phyloP scores from a whole-genome alignment of 306 rosid species.

The Quercus alba region DNA sequence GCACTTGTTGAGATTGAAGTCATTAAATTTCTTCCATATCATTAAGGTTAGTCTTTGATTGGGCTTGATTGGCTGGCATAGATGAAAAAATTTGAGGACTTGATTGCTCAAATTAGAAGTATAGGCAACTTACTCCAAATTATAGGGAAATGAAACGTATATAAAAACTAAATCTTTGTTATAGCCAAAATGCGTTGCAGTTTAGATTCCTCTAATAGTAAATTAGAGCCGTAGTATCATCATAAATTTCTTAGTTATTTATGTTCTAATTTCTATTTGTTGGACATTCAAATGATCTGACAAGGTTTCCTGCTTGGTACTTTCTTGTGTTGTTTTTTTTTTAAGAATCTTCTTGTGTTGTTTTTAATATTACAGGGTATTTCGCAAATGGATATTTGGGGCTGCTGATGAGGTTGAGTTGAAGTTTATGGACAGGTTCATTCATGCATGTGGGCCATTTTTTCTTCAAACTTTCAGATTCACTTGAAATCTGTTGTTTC shows the following conservation, averaged over 20 bases:
- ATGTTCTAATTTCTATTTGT: background rate
- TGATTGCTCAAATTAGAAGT: background rate
- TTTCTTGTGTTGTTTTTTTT: background rate
- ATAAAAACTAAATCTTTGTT: background rate
- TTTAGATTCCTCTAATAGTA: background rate
- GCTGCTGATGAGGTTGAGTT: constrained; percentile 29
- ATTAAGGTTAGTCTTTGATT: too few species aligned
- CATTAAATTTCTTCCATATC: background rate
- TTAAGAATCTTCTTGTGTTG: too few species aligned
- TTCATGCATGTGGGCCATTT: background rate
- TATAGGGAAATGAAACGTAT: background rate
- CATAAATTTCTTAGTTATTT: background rate
- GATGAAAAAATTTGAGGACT: background rate
- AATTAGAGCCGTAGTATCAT: background rate
- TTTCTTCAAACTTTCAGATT: background rate
- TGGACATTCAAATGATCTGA: background rate
- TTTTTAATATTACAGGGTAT: constrained; percentile 9
- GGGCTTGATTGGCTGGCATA: too few species aligned
- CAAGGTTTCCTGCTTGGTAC: background rate
- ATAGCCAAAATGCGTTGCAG: background rate
- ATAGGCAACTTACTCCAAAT: background rate
- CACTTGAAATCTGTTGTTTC: background rate
- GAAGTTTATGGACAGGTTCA: constrained; percentile 29
- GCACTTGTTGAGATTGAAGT: background rate
- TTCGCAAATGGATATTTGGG: constrained; percentile 20